phyloP scores from a whole-genome alignment of 306 rosid species.

The Mimosa bimucronata region DNA sequence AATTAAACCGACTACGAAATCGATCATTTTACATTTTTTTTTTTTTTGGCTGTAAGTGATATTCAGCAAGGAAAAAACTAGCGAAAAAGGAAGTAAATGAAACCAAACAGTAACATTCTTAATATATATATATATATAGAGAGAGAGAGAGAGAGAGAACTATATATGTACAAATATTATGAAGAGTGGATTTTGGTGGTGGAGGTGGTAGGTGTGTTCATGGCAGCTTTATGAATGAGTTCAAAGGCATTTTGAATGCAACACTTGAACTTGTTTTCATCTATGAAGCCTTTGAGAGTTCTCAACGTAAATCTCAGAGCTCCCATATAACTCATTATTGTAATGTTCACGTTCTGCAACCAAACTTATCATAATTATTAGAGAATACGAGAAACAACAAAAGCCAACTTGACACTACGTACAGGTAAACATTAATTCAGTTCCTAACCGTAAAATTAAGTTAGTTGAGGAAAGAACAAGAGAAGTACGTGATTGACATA shows the following conservation, averaged over 20 bases:
- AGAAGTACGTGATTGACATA: not conserved
- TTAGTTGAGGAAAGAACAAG: not conserved
- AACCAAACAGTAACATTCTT: not conserved
- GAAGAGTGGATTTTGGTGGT: not conserved
- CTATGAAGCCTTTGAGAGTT: conserved; percentile 47
- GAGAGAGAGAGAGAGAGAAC: too few species aligned
- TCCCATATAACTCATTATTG: conserved; percentile 59
- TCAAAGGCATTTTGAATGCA: conserved; percentile 58
- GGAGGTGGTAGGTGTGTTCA: conserved; percentile 21
- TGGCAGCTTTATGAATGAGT: conserved; percentile 43
- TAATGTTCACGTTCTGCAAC: conserved; percentile 49
- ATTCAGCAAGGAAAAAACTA: not conserved
- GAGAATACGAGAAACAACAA: too few species aligned
- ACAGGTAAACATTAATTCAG: not conserved
- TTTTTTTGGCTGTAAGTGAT: too few species aligned
- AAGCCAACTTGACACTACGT: not conserved
- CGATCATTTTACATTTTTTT: too few species aligned
- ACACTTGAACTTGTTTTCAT: conserved; percentile 42
- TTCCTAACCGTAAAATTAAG: too few species aligned
- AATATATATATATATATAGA: too few species aligned
- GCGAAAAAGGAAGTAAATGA: not conserved
- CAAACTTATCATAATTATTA: not conserved
- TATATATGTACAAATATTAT: too few species aligned
- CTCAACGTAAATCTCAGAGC: conserved; percentile 43
- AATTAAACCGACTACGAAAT: not conserved